These are phyloP conservation scores for Rhazya stricta DNA, from an alignment of 257 asterid genomes.

Conservation along the genomic window DNA sequence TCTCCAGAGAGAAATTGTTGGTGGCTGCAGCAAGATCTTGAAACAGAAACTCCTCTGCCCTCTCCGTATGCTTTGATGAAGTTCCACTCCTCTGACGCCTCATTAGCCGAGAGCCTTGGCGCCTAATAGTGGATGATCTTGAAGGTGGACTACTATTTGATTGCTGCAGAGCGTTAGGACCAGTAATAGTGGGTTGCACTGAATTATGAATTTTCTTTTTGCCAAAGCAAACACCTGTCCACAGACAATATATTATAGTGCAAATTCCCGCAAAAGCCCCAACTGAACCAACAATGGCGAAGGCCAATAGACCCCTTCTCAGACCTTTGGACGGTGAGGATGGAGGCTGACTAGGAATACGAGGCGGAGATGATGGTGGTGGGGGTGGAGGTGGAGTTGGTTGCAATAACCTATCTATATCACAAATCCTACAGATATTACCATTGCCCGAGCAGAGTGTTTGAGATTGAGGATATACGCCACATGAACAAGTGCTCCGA, in stretches of 20 bases:
- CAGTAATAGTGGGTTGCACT: constrained; percentile 66
- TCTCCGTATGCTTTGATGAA: constrained; percentile 62
- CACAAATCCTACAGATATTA: constrained; percentile 70
- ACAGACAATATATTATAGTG: constrained; percentile 46
- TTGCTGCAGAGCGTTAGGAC: constrained; percentile 28
- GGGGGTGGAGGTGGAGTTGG: constrained; percentile 14
- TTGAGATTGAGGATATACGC: constrained; percentile 58
- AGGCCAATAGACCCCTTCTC: constrained; percentile 52
- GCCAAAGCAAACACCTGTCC: constrained; percentile 71
- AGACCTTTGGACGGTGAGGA: constrained; percentile 36
- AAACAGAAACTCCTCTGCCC: constrained; percentile 67
- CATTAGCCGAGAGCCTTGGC: constrained; percentile 78
- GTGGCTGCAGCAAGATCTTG: constrained; percentile 61
- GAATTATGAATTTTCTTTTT: constrained; percentile 79
- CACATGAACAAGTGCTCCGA: constrained; percentile 45
- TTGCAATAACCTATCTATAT: constrained; percentile 24
- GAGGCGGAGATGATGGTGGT: constrained; percentile 17
- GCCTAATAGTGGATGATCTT: constrained; percentile 69
- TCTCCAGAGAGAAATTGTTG: constrained; percentile 49
- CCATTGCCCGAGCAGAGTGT: constrained; percentile 64
- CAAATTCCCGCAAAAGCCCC: constrained; percentile 76
- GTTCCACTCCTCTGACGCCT: constrained; percentile 87
- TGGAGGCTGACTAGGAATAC: constrained; percentile 18
- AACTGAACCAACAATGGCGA: constrained; percentile 62
- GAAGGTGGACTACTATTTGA: constrained; percentile 54